Conservation (phyloP, 140 eudicot genomes). For the Ambrosia hybrid region DNA sequence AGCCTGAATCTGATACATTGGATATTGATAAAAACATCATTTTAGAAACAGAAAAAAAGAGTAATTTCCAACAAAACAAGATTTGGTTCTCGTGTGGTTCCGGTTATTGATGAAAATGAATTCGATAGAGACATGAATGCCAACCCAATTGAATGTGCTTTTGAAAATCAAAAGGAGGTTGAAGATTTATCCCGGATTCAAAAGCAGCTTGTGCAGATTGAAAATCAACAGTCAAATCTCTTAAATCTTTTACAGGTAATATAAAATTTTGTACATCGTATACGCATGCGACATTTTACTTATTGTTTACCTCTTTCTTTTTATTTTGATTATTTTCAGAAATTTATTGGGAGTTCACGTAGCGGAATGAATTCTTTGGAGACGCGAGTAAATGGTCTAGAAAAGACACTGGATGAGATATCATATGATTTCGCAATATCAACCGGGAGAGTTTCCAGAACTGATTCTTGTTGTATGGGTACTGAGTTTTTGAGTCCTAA, state of each 20-base stretch:
- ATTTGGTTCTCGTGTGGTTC: conserved; percentile 73
- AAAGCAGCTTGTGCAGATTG: conserved; percentile 81
- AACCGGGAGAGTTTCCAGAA: conserved; percentile 52
- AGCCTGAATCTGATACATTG: conserved; percentile 27
- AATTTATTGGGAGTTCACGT: conserved; percentile 83
- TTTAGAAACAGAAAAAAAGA: conserved; percentile 39
- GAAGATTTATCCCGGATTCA: conserved; percentile 64
- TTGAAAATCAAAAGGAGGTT: conserved; percentile 57
- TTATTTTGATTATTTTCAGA: conserved; percentile 52
- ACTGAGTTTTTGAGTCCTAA: conserved; percentile 87
- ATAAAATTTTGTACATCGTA: conserved; percentile 1
- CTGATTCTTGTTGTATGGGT: conserved; percentile 67
- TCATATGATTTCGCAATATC: conserved; percentile 68
- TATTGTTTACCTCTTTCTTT: neutral
- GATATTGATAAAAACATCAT: conserved; percentile 32
- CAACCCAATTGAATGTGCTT: conserved; percentile 32
- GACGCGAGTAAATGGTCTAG: conserved; percentile 88
- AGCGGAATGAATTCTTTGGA: conserved; percentile 82
- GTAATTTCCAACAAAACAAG: conserved; percentile 34
- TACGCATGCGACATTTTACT: neutral
- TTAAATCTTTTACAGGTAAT: conserved; percentile 79
- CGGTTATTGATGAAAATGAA: conserved; percentile 42
- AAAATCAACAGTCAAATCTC: conserved; percentile 83
- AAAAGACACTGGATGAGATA: conserved; percentile 77
- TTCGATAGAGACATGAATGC: conserved; percentile 24